These are phyloP conservation scores for Penicillium crustosum DNA, from an alignment of 2,329 filamentous ascomycete species.

Conservation along the genomic window DNA sequence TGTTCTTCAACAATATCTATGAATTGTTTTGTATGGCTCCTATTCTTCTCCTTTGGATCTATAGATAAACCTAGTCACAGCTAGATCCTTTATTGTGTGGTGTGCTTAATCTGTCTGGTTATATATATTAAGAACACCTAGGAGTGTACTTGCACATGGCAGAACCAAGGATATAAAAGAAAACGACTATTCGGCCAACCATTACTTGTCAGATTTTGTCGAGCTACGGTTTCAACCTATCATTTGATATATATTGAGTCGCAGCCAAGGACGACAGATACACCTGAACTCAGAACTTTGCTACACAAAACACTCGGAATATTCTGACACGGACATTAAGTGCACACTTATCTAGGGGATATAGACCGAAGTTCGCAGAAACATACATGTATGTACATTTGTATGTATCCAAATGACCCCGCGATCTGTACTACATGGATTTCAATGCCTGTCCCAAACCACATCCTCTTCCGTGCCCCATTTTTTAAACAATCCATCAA, in stretches of 20 bases:
- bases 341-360: not conserved
- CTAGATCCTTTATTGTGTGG: not conserved
- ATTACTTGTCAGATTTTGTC: not conserved
- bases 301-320: not conserved
- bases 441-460: not conserved
- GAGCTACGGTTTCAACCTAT: not conserved
- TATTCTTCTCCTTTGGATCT: not conserved
- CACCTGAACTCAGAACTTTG: not conserved
- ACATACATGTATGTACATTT: not conserved
- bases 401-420: not conserved
- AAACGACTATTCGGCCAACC: too few relatives aligned
- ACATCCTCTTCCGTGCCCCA: not conserved
- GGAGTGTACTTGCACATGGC: not conserved
- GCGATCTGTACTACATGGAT: not conserved
- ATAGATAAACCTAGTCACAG: not conserved
- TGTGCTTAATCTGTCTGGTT: not conserved
- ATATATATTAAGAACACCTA: not conserved
- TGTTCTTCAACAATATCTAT: not conserved
- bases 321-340: not conserved
- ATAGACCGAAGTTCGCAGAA: not conserved
- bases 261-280: not conserved
- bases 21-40: too few relatives aligned
- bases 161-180: not conserved
- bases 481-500: not conserved
- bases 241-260: not conserved